phyloP scores from a whole-genome alignment of 2,329 filamentous ascomycete species.

The Fusarium tanahbumbuense region DNA sequence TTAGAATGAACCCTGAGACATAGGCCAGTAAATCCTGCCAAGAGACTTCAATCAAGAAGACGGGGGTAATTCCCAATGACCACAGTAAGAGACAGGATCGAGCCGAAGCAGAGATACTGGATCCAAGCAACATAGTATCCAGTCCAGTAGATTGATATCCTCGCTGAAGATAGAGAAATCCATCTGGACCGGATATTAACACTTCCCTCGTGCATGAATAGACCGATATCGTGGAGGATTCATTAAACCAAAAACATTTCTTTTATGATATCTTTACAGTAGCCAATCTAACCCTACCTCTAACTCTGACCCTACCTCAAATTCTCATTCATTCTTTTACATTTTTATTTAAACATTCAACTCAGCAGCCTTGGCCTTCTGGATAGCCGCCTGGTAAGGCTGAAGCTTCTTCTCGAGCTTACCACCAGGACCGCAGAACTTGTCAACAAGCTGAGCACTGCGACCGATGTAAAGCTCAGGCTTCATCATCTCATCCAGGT shows the following conservation, averaged over 20 bases:
- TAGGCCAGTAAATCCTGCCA: too few species aligned
- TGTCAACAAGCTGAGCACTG: constrained; percentile 26
- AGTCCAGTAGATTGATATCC: too few species aligned
- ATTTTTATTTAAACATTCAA: constrained; percentile 16
- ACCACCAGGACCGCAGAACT: constrained; percentile 22
- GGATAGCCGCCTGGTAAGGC: constrained; percentile 25
- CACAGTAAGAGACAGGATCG: too few species aligned
- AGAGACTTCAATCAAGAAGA: too few species aligned
- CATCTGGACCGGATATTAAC: too few species aligned
- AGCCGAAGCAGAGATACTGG: too few species aligned
- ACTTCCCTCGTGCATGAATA: too few species aligned
- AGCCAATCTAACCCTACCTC: background rate
- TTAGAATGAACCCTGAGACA: too few species aligned
- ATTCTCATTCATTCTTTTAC: background rate
- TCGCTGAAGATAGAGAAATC: too few species aligned
- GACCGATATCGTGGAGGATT: too few species aligned
- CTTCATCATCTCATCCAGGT: constrained; percentile 34
- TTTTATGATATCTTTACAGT: background rate
- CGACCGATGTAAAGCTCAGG: constrained; percentile 33
- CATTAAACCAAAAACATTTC: background rate
- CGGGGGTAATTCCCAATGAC: too few species aligned
- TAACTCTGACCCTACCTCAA: background rate
- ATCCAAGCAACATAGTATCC: too few species aligned
- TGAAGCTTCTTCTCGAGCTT: constrained; percentile 30
- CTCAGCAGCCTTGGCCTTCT: constrained; percentile 26